Base-by-base conservation (phyloP, 306 rosid genomes). In the Medicago ruthenica region DNA sequence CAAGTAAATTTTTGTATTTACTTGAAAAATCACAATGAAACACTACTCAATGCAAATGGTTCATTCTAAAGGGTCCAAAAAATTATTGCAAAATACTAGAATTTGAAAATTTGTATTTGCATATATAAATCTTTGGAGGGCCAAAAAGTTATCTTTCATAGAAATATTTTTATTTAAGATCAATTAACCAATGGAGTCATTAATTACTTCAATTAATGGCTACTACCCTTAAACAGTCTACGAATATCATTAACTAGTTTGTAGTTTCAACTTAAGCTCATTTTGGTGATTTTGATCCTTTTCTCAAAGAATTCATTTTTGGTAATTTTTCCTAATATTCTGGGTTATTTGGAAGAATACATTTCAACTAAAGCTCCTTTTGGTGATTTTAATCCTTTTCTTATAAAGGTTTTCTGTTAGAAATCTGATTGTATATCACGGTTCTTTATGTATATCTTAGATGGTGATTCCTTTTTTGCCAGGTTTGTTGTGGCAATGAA, bases 401-500 rank as follows among this genome's bases (percentile, higher is more conserved):
- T 61, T 14, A 0, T 12, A 14, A 67, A 44, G 1, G 47, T 36
- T 54, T 77, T 69, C 41, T 69, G 60, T 76, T 50, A 16, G 18
- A 57, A 48, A 39, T 41, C 10, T 76, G 44, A 15, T 47, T 75
- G 58, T 45, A n/a, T 53, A 1, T 18, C 24, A 45, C 22, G n/a
- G n/a, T 64, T 55, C 12, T 37, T 76, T 24, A 22, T 54, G 11
- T 13, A 67, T 71, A 72, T 34, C 74, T 41, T 58, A 63, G 59
- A 67, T 65, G 57, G 4, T 61, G 5, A 68, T 50, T 62, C 41
- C 71, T 40, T 65, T 72, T 80, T 69, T 75, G 75, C 41, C 17
- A 94, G 96, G 85, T 92, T 90, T 76, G 71, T 94, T 69, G 97
- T 94, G 79, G 88, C 97, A 41, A 86, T 94, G 96, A 81, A 80